Percentiles rank a stretch among this genome's conserved stretches.
phyloP scores from a whole-genome alignment of 345 rosid species.

The Brassica nigra region DNA sequence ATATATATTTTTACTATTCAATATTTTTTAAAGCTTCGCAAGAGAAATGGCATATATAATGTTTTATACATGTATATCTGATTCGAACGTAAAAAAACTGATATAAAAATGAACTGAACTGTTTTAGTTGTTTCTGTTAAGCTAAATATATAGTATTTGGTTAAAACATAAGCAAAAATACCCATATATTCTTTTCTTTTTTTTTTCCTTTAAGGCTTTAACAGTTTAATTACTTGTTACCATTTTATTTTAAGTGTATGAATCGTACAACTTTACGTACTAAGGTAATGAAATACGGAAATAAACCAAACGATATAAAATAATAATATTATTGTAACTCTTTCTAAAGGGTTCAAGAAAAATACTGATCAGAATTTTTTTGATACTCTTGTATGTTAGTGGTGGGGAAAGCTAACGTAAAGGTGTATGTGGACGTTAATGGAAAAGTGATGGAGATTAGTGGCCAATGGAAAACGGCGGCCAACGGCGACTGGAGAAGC shows the following conservation, averaged over 20 bases:
- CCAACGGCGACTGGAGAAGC: constrained; percentile 70
- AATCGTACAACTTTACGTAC: neutral
- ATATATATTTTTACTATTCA: neutral
- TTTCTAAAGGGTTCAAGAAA: neutral
- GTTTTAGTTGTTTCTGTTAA: neutral
- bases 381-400: constrained; percentile 19
- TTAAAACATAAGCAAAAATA: neutral
- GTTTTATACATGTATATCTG: neutral
- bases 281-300: neutral
- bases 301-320: neutral
- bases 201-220: neutral
- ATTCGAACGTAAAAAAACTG: neutral
- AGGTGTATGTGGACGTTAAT: constrained; percentile 51
- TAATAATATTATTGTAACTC: neutral
- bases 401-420: constrained; percentile 47
- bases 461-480: constrained; percentile 58
- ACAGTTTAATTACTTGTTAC: neutral
- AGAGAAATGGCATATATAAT: neutral
- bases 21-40: neutral
- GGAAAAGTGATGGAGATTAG: constrained; percentile 77
- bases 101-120: neutral
- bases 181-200: neutral
- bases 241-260: neutral
- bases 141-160: neutral
- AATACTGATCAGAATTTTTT: constrained; percentile 17